These are phyloP conservation scores for Puccinia novopanici DNA, from an alignment of 1,284 basidiomycete genomes.

Conservation along the genomic window DNA sequence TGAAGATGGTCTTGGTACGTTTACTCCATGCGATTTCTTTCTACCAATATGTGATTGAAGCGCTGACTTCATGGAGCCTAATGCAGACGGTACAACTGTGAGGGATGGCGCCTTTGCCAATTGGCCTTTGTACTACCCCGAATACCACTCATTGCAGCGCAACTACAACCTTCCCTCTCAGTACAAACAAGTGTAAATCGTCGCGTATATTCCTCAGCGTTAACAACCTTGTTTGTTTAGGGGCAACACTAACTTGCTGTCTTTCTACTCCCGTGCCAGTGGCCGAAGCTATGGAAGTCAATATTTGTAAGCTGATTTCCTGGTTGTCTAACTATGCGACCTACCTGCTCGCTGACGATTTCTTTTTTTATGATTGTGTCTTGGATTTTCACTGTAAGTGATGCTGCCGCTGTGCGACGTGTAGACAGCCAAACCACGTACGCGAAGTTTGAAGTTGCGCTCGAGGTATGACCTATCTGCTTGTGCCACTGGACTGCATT, in stretches of 20 bases:
- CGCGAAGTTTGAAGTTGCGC: slow-evolving; percentile 27
- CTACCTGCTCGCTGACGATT: neutral
- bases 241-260: too few species aligned
- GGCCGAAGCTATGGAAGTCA: slow-evolving; percentile 46
- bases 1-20: slow-evolving; percentile 22
- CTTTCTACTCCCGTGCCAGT: too few species aligned
- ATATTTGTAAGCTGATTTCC: slow-evolving; percentile 27
- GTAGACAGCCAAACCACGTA: slow-evolving; percentile 16
- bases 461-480: slow-evolving; percentile 10
- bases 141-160: slow-evolving; percentile 36
- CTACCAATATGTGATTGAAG: too few species aligned
- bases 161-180: slow-evolving; percentile 44
- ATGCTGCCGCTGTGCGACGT: neutral
- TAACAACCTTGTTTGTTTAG: too few species aligned
- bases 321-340: neutral
- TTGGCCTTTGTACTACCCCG: slow-evolving; percentile 38
- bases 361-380: neutral
- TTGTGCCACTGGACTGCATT: neutral
- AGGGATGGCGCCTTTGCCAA: slow-evolving; percentile 46
- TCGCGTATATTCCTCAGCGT: too few species aligned
- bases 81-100: slow-evolving; percentile 21
- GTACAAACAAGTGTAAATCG: slow-evolving; percentile 22
- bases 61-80: too few species aligned
- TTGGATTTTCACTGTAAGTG: neutral
- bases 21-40: neutral